Evolutionary conservation across 2,329 filamentous ascomycete species (phyloP), one percentile per base, ranked within the genome.

Genomic region (Gliomastix tumulicola): DNA sequence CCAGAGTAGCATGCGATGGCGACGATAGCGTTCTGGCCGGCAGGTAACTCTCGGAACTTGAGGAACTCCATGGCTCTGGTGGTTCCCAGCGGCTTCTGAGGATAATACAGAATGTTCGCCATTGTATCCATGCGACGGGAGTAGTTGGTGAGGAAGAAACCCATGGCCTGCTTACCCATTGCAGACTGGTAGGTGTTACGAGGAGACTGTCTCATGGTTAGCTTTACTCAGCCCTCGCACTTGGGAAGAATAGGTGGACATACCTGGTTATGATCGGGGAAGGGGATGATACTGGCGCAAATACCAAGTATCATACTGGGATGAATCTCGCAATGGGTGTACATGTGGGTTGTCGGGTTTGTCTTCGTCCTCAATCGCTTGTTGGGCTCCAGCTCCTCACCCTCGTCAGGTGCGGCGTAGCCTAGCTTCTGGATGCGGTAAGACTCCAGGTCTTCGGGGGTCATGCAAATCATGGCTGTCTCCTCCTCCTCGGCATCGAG

Each of bases 121-220:
- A 98, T 98, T 5, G 92, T 98, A 56, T 98, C 92, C 90, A 98
- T 97, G 45, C 92, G 88, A 43, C 90, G 81, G 28, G 87, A 83
- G 61, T 94, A 98, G 58, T 98, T 98, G 11, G 94, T 98, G 39
- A 98, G 73, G 68, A 95, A 96, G 51, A 97, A 89, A 56, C 94
- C 92, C 94, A 98, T 98, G 44, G 92, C 92, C 76, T 98, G 92
- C 66, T 98, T 98, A 70, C 94, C 92, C 92, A 98, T 98, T 57
- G 92, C 92, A 52, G 90, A 96, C 66, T 97, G 90, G 62, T 96
- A 98, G 5, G 90, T 97, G 58, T 98, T 98, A 84, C 92, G 84
- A 47, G 92, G 92, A 44, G 90, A 97, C 76, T 94, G 55, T 86
- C 56, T 39, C 15, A 25, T 16, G 9, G 33, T 41, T 35, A 38